Evolutionary conservation across 2,329 filamentous ascomycete genomes (phyloP), one percentile per base, ranked within the genome.

Genomic region (Phoma herbarum): DNA sequence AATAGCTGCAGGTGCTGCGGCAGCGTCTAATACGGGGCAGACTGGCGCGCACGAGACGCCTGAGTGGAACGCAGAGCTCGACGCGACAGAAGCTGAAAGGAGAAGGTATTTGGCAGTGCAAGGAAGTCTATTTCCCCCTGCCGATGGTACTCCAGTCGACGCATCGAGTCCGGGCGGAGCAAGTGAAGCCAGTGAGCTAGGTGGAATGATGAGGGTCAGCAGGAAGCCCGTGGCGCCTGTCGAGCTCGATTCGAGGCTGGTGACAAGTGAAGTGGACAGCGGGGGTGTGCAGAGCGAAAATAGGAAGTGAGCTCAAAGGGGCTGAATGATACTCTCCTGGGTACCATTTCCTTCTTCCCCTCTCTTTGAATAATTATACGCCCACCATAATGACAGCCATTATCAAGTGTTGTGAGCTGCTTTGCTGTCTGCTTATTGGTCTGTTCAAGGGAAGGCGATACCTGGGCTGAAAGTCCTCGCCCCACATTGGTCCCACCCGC

Each of bases 21-120:
- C 39, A 42, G 37, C 11, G 23, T 22, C 41, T 26, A 14, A 5
- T 14, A 20, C 18, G 14, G 41, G 10, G 14, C 41, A n/a, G 23
- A 26, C 26, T 20, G 23, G 9, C 8, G 41, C 25, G 2, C 48
- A 63, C 10, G 65, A 69, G 37, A 68, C 54, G 0, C 67, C 67
- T 1, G 67, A 68, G 41, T 71, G 68, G 64, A 71, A 68, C 28
- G 42, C 58, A 2, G 65, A 71, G 26, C 63, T 71, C 14, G 67
- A 71, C 35, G 63, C 65, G 26, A 58, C 52, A 5, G 63, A 67
- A 3, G 54, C 61, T 5, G 61, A 67, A 31, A 52, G 60, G 4
- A 56, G 59, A 28, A 42, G 52, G 12, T 41, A 62, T 14, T 46
- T 57, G 28, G 52, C 58, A 2, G 58, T 56, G 10, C 58, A 49